Conservation (phyloP, 495 filamentous ascomycete species). For the Aspergillus kassunensis region DNA sequence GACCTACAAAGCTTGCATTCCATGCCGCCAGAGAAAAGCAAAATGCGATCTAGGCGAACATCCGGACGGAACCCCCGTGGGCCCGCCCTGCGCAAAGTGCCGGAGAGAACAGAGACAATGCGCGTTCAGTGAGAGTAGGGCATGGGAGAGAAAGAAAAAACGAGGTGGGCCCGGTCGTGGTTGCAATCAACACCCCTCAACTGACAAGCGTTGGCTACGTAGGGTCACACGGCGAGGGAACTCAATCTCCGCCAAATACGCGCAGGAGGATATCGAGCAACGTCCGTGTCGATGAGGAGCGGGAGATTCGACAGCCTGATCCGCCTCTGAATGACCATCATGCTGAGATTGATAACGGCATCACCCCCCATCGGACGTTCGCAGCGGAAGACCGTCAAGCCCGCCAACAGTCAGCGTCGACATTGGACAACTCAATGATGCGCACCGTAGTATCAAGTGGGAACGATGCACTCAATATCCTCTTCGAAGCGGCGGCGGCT, state of each 20-base stretch:
- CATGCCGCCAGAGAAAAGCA: slow-evolving; percentile 46
- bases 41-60: slow-evolving; percentile 53
- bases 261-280: slow-evolving; percentile 9
- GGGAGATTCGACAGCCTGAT: neutral
- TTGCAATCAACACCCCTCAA: neutral
- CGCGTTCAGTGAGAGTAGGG: slow-evolving; percentile 79
- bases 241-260: neutral
- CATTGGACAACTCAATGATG: slow-evolving; percentile 44
- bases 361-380: slow-evolving; percentile 2
- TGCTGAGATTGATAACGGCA: neutral
- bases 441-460: slow-evolving; percentile 47
- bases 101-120: slow-evolving; percentile 87
- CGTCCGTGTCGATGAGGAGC: slow-evolving; percentile 1
- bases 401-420: slow-evolving; percentile 31
- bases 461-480: slow-evolving; percentile 51
- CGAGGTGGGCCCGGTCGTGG: slow-evolving; percentile 23
- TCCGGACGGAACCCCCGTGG: slow-evolving; percentile 70
- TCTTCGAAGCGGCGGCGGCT: slow-evolving; percentile 49
- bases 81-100: slow-evolving; percentile 90
- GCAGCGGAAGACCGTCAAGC: slow-evolving; percentile 1
- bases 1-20: slow-evolving; percentile 48
- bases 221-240: slow-evolving; percentile 12
- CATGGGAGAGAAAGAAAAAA: slow-evolving; percentile 41
- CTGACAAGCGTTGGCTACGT: neutral
- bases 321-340: neutral